Evolutionary conservation across 495 filamentous ascomycete genomes (phyloP), one percentile per base, ranked within the genome.

Genomic region (Penicillium odoratum): DNA sequence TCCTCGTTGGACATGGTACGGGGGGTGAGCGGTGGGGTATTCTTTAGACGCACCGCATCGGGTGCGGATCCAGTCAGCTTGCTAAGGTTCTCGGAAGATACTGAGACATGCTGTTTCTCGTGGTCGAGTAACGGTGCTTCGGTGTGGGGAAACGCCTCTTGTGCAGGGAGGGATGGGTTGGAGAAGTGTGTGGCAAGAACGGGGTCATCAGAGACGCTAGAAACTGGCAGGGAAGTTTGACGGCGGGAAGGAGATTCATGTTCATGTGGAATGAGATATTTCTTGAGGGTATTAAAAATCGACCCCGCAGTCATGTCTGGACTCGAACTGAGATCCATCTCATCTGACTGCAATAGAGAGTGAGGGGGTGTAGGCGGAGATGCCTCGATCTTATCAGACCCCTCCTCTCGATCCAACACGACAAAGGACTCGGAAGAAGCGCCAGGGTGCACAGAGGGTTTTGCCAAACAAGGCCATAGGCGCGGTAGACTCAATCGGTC

Each of bases 11-110:
- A 96, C 69, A 91, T 83, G 47, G 92, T 85, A 70, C 92, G 86
- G 53, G 91, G 93, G 31, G 92, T 94, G 55, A 91, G 90, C 38
- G 91, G 85, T 60, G 91, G 88, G 59, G 89, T 93, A 78, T 88
- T 96, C 92, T 97, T 95, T 79, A 83, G 71, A 73, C 71, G 76
- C 69, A 78, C 73, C 72, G 71, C 76, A 76, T 77, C 74, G 64
- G 77, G 72, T 77, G 81, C 81, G 81, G 83, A 84, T 79, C 85
- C 76, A 83, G 92, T 97, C 88, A 96, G 92, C 91, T 87, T 92
- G 78, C 83, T 88, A 69, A 88, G 81, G 71, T 88, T 84, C 75
- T 87, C 84, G 76, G 83, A 80, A 73, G 81, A 81, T 67, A 77
- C 74, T 61, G 78, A 79, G 58, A 74, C 69, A 72, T 69, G 72